Base-by-base conservation (phyloP, 192 early-diverging fungal species). In the Gamsiella multidivaricata region DNA sequence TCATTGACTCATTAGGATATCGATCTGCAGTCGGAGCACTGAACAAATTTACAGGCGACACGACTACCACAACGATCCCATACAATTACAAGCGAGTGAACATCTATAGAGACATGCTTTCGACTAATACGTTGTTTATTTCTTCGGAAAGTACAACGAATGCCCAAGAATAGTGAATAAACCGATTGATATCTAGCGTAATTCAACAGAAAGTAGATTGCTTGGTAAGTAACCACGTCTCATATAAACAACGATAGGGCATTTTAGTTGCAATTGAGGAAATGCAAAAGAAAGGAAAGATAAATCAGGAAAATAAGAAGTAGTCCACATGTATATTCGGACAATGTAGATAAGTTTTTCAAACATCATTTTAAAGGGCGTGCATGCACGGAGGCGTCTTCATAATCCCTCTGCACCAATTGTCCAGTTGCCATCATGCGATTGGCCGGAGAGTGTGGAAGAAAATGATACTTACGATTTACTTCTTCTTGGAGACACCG, bases 401-500 rank as follows among this genome's bases (percentile, higher is more conserved):
- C n/a, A n/a, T n/a, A n/a, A n/a, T n/a, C n/a, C n/a, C n/a, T n/a
- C 31, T 54, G 25, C 25, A 7, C 26, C 23, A 51, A 32, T 36
- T 59, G 55, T 67, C 36, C 56, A 33, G 50, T 25, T 42, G n/a
- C n/a, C n/a, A n/a, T n/a, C n/a, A n/a, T n/a, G n/a, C n/a, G n/a
- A n/a, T n/a, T n/a, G n/a, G n/a, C n/a, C n/a, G n/a, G n/a, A n/a
- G n/a, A n/a, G n/a, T n/a, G n/a, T n/a, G n/a, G n/a, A n/a, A n/a
- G n/a, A n/a, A 65, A 28, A 11, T 52, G 17, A 33, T 52, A 86
- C 83, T 84, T 81, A 78, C 80, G 79, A 69, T 78, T 78, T 88
- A 88, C 84, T 97, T 97, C 95, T 97, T 99, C 94, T 97, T 98
- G 89, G 94, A 90, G 80, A 96, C 94, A 95, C 95, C 96, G 81